Percentiles rank a stretch among this genome's conserved stretches.
Evolutionary conservation across 192 early-diverging fungal genomes (phyloP).

Genomic region (Entomortierella beljakovae): DNA sequence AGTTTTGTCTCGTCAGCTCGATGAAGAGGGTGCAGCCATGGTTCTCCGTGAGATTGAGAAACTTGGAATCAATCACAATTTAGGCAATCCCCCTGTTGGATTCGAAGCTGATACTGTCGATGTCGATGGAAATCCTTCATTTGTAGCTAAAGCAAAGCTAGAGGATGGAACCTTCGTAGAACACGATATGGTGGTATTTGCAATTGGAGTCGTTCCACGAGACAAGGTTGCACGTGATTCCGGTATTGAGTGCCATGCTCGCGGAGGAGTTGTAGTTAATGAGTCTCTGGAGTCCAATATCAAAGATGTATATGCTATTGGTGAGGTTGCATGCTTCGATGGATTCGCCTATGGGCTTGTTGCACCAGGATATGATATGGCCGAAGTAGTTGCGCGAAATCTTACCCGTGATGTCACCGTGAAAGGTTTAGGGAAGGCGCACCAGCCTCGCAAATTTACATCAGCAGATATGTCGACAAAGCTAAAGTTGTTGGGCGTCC

Average conservation of each 20-base stretch:
- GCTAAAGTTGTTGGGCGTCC: constrained; percentile 74
- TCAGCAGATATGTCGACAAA: constrained; percentile 75
- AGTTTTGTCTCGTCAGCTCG: constrained; percentile 69
- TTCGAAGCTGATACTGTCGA: constrained; percentile 36
- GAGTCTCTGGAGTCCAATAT: constrained; percentile 56
- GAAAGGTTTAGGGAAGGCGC: constrained; percentile 25
- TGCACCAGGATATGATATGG: constrained; percentile 80
- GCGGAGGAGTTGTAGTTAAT: constrained; percentile 74
- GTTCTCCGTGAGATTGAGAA: constrained; percentile 65
- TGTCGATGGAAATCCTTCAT: neutral
- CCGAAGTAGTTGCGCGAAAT: constrained; percentile 70
- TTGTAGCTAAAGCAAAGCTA: constrained; percentile 37
- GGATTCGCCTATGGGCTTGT: constrained; percentile 69
- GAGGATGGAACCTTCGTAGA: constrained; percentile 57
- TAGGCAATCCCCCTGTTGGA: constrained; percentile 48
- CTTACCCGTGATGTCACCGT: constrained; percentile 33
- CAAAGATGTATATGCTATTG: constrained; percentile 68
- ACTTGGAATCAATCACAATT: constrained; percentile 49
- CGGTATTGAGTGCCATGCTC: constrained; percentile 55
- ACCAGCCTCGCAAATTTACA: constrained; percentile 55
- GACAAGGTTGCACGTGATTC: constrained; percentile 67
- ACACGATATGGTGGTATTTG: constrained; percentile 60
- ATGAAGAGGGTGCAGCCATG: constrained; percentile 62
- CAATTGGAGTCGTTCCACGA: constrained; percentile 69
- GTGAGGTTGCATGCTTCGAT: constrained; percentile 65